A percentile compares a stretch with the other conserved stretches of the same genome.
Evolutionary conservation across 2,329 filamentous ascomycete species (phyloP).

Genomic region (Diplodia intermedia): DNA sequence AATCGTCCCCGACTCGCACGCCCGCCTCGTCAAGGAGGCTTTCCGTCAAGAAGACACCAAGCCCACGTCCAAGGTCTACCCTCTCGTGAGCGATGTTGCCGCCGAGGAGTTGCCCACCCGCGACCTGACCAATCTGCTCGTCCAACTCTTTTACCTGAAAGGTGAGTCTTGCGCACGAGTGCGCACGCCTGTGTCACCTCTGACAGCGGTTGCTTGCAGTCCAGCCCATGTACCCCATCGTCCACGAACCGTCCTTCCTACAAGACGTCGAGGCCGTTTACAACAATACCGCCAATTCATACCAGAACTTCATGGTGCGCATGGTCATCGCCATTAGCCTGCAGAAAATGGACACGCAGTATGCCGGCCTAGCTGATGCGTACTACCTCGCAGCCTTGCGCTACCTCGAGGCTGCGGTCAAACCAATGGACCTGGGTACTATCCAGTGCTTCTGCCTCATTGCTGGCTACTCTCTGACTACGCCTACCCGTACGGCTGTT

Average conservation of each 20-base stretch:
- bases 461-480: conserved; percentile 89
- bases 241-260: conserved; percentile 83
- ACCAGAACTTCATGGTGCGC: conserved; percentile 85
- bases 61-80: conserved; percentile 81
- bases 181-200: neutral
- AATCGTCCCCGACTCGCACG: conserved; percentile 78
- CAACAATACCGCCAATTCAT: conserved; percentile 74
- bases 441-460: conserved; percentile 89
- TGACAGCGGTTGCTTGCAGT: conserved; percentile 58
- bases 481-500: conserved; percentile 87
- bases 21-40: conserved; percentile 73
- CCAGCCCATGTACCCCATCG: conserved; percentile 83
- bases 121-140: conserved; percentile 75
- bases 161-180: conserved; percentile 60
- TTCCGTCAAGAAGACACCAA: conserved; percentile 69
- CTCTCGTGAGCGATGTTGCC: conserved; percentile 84
- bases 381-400: conserved; percentile 92
- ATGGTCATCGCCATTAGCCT: conserved; percentile 95
- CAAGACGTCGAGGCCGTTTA: conserved; percentile 83
- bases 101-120: conserved; percentile 77
- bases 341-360: conserved; percentile 87
- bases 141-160: conserved; percentile 87
- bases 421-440: conserved; percentile 87
- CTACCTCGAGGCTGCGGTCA: conserved; percentile 80
- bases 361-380: conserved; percentile 91